Percentiles rank a stretch among this genome's conserved stretches.
These are phyloP conservation scores for Cryoendolithus antarcticus DNA, from an alignment of 2,329 filamentous ascomycete species.

Conservation along the genomic window DNA sequence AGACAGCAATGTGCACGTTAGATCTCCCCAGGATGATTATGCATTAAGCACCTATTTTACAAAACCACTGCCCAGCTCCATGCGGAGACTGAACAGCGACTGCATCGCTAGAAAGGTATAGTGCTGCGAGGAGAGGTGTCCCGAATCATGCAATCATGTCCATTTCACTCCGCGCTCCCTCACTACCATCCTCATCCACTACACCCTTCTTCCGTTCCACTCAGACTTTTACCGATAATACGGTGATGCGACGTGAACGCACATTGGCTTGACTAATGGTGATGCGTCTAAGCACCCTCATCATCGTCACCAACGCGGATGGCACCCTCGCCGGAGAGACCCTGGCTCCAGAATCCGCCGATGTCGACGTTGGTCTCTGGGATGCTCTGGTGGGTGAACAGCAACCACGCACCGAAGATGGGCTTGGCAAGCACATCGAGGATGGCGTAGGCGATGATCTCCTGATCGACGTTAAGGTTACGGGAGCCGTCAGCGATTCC, in stretches of 20 bases:
- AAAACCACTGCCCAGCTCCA: neutral
- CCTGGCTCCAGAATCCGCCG: slow-evolving; percentile 39
- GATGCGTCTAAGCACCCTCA: slow-evolving; percentile 25
- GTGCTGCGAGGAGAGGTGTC: slow-evolving; percentile 2
- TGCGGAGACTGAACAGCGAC: neutral
- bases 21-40: slow-evolving; percentile 1
- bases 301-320: slow-evolving; percentile 39
- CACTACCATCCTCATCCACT: slow-evolving; percentile 6
- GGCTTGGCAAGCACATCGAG: slow-evolving; percentile 43
- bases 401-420: slow-evolving; percentile 28
- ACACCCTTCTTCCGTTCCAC: slow-evolving; percentile 3
- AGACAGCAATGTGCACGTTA: too few relatives aligned
- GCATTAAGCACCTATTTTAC: slow-evolving; percentile 7
- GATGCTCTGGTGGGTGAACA: slow-evolving; percentile 30
- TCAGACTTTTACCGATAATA: too few relatives aligned
- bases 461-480: slow-evolving; percentile 50
- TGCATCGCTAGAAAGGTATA: slow-evolving; percentile 5
- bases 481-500: slow-evolving; percentile 56
- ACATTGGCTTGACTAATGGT: neutral
- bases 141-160: slow-evolving; percentile 2
- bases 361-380: slow-evolving; percentile 39
- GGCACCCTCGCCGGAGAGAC: slow-evolving; percentile 33
- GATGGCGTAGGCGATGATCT: slow-evolving; percentile 58
- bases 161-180: slow-evolving; percentile 12
- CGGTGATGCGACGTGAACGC: too few relatives aligned